phyloP scores from a whole-genome alignment of 164 flowering plant genomes.

The Protea cynaroides region DNA sequence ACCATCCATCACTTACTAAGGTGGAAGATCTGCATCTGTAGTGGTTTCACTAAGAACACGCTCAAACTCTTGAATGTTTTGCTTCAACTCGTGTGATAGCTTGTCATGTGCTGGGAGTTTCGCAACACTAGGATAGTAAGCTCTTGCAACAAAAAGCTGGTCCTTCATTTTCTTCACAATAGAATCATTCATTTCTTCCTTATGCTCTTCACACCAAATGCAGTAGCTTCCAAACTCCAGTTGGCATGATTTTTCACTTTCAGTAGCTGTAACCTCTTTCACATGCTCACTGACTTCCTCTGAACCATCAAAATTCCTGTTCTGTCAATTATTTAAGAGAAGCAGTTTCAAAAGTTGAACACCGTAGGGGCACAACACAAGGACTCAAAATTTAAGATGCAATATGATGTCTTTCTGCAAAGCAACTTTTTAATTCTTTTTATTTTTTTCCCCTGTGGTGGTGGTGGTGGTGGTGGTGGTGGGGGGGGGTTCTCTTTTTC shows the following conservation, averaged over 20 bases:
- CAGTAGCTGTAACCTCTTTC: constrained; percentile 26
- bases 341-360: neutral
- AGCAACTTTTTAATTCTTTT: neutral
- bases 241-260: constrained; percentile 53
- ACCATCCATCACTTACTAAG: constrained; percentile 51
- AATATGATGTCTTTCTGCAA: neutral
- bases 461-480: too few species aligned
- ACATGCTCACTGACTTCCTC: constrained; percentile 12
- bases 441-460: too few species aligned
- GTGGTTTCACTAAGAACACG: constrained; percentile 72
- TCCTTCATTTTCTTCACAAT: constrained; percentile 86
- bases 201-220: constrained; percentile 74
- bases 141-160: constrained; percentile 82
- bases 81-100: constrained; percentile 70
- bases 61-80: constrained; percentile 92
- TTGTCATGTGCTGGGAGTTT: constrained; percentile 66
- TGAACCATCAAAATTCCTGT: constrained; percentile 8
- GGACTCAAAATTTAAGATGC: neutral
- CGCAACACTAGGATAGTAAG: constrained; percentile 91
- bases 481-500: too few species aligned
- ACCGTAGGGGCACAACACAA: neutral
- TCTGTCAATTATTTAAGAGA: constrained; percentile 24
- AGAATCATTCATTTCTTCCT: constrained; percentile 66
- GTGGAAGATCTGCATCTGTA: constrained; percentile 82
- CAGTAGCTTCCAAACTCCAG: constrained; percentile 88